Evolutionary conservation across 345 rosid genomes (phyloP).

Genomic region (Physaria fendleri): DNA sequence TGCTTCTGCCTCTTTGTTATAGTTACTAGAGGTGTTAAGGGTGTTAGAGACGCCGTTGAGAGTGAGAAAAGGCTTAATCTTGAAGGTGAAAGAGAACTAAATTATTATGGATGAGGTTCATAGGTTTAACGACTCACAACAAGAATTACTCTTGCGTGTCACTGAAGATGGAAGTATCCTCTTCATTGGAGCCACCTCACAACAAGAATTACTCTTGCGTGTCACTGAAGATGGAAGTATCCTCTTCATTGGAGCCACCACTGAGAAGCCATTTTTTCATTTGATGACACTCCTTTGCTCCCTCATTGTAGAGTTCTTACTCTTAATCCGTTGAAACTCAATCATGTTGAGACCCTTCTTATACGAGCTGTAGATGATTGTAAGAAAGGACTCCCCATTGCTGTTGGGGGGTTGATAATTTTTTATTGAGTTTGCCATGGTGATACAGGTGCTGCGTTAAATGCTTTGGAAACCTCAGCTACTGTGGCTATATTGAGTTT

Average conservation of each 20-base stretch:
- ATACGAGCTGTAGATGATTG: conserved; percentile 42
- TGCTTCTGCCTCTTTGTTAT: conserved; percentile 59
- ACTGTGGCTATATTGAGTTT: conserved; percentile 53
- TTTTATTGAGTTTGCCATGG: conserved; percentile 55
- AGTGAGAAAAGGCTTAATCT: conserved; percentile 47
- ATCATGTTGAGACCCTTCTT: conserved; percentile 43
- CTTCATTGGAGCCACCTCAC: conserved; percentile 76
- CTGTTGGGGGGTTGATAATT: conserved; percentile 36
- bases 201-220: conserved; percentile 77
- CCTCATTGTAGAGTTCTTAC: conserved; percentile 69
- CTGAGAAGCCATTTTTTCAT: conserved; percentile 88
- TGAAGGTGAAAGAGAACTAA: conserved; percentile 49
- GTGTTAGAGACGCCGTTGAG: conserved; percentile 67
- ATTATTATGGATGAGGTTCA: conserved; percentile 79
- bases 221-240: conserved; percentile 84
- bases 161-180: conserved; percentile 83
- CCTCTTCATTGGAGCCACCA: conserved; percentile 75
- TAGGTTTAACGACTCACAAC: conserved; percentile 77
- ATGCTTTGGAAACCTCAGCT: conserved; percentile 67
- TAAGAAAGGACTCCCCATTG: conserved; percentile 41
- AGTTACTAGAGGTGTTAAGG: conserved; percentile 70
- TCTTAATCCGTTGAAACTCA: conserved; percentile 55
- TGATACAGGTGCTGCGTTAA: conserved; percentile 77
- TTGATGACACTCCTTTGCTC: conserved; percentile 66
- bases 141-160: conserved; percentile 76